Conservation (phyloP, 345 rosid species). For the Eutrema japonicum region DNA sequence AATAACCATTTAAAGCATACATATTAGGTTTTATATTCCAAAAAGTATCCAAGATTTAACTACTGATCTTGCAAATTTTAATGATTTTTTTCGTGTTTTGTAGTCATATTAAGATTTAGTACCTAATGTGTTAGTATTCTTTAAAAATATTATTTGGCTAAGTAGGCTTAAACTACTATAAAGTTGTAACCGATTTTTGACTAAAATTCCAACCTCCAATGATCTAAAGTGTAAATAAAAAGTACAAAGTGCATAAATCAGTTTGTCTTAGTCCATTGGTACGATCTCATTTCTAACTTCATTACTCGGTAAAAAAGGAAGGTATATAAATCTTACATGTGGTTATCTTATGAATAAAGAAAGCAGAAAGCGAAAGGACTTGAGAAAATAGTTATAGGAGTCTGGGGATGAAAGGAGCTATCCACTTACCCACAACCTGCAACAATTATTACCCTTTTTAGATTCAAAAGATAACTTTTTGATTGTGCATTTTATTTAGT, state of each 20-base stretch:
- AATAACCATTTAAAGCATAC: too few relatives aligned
- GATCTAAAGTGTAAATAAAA: conserved; percentile 11
- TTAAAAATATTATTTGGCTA: too few relatives aligned
- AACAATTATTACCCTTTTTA: conserved; percentile 38
- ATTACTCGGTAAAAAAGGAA: background rate
- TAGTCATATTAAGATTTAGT: too few relatives aligned
- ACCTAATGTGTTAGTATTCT: too few relatives aligned
- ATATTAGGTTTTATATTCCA: too few relatives aligned
- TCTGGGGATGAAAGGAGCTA: conserved; percentile 38
- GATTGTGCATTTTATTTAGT: background rate
- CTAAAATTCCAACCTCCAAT: background rate
- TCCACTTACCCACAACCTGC: conserved; percentile 40
- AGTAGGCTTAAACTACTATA: background rate
- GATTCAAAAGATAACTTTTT: conserved; percentile 31
- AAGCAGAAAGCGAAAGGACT: conserved; percentile 40
- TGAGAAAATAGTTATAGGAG: conserved; percentile 10
- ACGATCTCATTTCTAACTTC: background rate
- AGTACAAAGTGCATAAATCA: background rate
- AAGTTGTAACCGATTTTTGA: background rate
- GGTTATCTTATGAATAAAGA: conserved; percentile 28
- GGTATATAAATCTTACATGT: conserved; percentile 12
- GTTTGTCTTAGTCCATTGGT: background rate
- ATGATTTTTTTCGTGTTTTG: too few relatives aligned
- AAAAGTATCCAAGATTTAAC: too few relatives aligned
- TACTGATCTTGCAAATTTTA: too few relatives aligned